Evolutionary conservation across 306 rosid species (phyloP).

Genomic region (Parietaria judaica): DNA sequence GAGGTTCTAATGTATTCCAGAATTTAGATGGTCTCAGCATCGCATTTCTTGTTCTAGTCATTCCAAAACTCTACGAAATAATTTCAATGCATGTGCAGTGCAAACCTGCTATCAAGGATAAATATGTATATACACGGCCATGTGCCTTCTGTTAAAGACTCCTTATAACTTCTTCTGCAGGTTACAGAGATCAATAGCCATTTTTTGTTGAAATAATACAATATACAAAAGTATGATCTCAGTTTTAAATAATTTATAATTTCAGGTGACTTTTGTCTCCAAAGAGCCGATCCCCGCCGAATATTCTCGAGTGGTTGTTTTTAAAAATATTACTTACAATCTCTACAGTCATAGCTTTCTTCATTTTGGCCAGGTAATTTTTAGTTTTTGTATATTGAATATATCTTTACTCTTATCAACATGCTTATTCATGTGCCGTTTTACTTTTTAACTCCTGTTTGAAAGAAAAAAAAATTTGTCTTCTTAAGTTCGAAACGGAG

Average conservation of each 20-base stretch:
- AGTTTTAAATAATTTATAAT: conserved; percentile 5
- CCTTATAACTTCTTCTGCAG: not conserved
- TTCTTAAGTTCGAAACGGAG: no score
- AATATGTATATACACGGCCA: no score
- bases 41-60: no score
- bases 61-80: no score
- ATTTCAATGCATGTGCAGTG: no score
- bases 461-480: no score
- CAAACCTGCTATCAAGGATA: no score
- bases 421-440: not conserved
- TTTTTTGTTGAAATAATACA: conserved; percentile 1
- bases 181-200: conserved; percentile 3
- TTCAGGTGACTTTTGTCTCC: conserved; percentile 88
- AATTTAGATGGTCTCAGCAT: no score
- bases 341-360: conserved; percentile 96
- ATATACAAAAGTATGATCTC: conserved; percentile 8
- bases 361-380: conserved; percentile 82
- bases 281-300: conserved; percentile 54
- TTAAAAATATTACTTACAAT: conserved; percentile 68
- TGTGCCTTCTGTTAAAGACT: no score
- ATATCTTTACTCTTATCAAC: not conserved
- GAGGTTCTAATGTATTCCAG: no score
- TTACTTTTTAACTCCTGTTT: no score
- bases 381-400: conserved; percentile 7
- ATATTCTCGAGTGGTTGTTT: conserved; percentile 48